Percentiles rank a stretch among this genome's conserved stretches.
Evolutionary conservation across 768 basidiomycete genomes (phyloP).

Genomic region (Mycena metata): DNA sequence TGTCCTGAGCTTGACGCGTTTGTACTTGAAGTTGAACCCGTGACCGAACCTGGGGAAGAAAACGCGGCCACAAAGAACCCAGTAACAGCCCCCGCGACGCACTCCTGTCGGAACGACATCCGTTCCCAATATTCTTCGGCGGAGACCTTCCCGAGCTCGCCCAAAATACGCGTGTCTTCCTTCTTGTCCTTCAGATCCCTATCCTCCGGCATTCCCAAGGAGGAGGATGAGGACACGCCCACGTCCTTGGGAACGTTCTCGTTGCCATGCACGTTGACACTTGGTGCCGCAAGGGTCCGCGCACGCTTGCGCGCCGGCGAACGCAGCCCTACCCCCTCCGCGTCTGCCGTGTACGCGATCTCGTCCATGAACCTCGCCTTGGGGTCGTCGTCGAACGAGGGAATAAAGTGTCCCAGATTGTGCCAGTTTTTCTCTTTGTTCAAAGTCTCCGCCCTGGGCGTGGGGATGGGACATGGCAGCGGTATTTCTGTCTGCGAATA

Average conservation of each 20-base stretch:
- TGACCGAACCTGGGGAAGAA: slow-evolving; percentile 9
- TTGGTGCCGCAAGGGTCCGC: slow-evolving; percentile 42
- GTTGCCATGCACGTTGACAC: slow-evolving; percentile 40
- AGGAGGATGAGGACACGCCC: slow-evolving; percentile 20
- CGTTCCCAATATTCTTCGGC: slow-evolving; percentile 96
- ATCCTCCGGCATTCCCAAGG: too few relatives aligned
- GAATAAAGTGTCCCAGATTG: slow-evolving; percentile 84
- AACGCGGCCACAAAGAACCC: slow-evolving; percentile 77
- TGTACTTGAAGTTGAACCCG: too few relatives aligned
- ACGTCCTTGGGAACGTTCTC: slow-evolving; percentile 36
- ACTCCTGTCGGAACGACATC: slow-evolving; percentile 97
- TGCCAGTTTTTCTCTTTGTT: slow-evolving; percentile 63
- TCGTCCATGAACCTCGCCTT: slow-evolving; percentile 95
- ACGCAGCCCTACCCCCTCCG: slow-evolving; percentile 58
- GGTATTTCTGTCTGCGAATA: slow-evolving; percentile 69
- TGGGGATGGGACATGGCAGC: slow-evolving; percentile 56
- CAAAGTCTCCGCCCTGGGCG: slow-evolving; percentile 40
- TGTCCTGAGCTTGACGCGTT: too few relatives aligned
- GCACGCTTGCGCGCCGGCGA: slow-evolving; percentile 75
- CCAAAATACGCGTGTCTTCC: slow-evolving; percentile 56
- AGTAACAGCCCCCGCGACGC: slow-evolving; percentile 89
- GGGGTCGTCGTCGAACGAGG: slow-evolving; percentile 96
- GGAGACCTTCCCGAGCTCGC: slow-evolving; percentile 70
- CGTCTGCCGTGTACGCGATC: slow-evolving; percentile 80
- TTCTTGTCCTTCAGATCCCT: slow-evolving; percentile 38